phyloP scores from a whole-genome alignment of 108 stramenopile species.

The Nitzschia inconspicua region DNA sequence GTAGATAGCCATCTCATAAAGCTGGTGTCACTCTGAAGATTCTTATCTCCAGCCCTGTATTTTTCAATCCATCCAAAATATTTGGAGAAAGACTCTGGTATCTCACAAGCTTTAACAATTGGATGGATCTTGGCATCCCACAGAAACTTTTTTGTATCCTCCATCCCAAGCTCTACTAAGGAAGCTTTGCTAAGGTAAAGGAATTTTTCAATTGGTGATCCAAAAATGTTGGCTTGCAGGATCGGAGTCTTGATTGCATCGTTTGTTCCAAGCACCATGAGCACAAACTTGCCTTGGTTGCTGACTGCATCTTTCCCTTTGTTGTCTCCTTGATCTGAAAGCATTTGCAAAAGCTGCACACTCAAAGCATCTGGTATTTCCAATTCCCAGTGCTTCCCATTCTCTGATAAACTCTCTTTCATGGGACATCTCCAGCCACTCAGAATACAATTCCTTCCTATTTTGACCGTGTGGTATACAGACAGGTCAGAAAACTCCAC shows the following conservation, averaged over 20 bases:
- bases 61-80: slow-evolving; percentile 33
- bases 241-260: slow-evolving; percentile 54
- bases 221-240: slow-evolving; percentile 36
- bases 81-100: slow-evolving; percentile 41
- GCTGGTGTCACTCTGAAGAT: slow-evolving; percentile 11
- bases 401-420: background rate
- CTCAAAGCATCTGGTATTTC: slow-evolving; percentile 40
- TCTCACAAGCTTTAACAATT: slow-evolving; percentile 14
- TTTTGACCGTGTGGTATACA: slow-evolving; percentile 6
- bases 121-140: slow-evolving; percentile 79
- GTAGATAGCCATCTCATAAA: slow-evolving; percentile 44
- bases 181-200: slow-evolving; percentile 29
- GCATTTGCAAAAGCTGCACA: slow-evolving; percentile 53
- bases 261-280: slow-evolving; percentile 57
- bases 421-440: slow-evolving; percentile 42
- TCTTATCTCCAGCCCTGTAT: slow-evolving; percentile 7
- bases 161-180: slow-evolving; percentile 37
- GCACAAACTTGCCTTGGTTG: slow-evolving; percentile 25
- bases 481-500: slow-evolving; percentile 35
- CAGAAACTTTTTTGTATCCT: slow-evolving; percentile 29
- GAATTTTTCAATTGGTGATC: slow-evolving; percentile 41
- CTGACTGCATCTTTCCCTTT: background rate
- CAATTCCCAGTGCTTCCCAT: background rate
- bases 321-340: background rate
- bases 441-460: slow-evolving; percentile 40